These are phyloP conservation scores for Neoascochyta sp. DNA, from an alignment of 2,329 filamentous ascomycete genomes.

Conservation along the genomic window DNA sequence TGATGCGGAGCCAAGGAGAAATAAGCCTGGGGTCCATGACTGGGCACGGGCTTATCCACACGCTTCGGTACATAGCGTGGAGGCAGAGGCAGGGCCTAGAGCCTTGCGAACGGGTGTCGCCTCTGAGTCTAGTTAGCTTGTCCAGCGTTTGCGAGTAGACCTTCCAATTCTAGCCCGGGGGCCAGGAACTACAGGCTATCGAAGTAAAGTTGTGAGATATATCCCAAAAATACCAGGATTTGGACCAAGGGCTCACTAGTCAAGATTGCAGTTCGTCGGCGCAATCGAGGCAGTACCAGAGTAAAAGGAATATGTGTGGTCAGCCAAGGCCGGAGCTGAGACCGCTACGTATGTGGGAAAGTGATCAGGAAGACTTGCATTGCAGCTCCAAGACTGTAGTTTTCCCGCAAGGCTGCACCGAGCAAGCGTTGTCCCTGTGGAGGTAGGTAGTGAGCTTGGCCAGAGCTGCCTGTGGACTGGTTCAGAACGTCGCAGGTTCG, in stretches of 20 bases:
- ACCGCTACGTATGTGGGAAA: slow-evolving; percentile 8
- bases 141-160: background rate
- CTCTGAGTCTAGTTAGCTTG: slow-evolving; percentile 1
- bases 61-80: slow-evolving; percentile 10
- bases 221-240: no score
- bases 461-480: slow-evolving; percentile 10
- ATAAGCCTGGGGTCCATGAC: slow-evolving; percentile 16
- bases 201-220: no score
- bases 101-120: slow-evolving; percentile 7
- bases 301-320: background rate
- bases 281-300: background rate
- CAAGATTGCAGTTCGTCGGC: background rate
- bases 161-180: background rate
- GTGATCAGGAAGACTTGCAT: slow-evolving; percentile 10
- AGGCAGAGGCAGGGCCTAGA: slow-evolving; percentile 15
- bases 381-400: slow-evolving; percentile 13
- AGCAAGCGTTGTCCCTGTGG: slow-evolving; percentile 9
- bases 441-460: background rate
- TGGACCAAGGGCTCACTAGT: no score
- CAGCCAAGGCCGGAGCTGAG: slow-evolving; percentile 8
- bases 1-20: slow-evolving; percentile 32
- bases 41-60: slow-evolving; percentile 10
- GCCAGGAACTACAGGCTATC: background rate
- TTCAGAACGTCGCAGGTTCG: no score
- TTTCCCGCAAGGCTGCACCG: slow-evolving; percentile 6